These are phyloP conservation scores for Kurtzmaniella quercitrusa DNA, from an alignment of 1,139 yeast species.

Conservation along the genomic window DNA sequence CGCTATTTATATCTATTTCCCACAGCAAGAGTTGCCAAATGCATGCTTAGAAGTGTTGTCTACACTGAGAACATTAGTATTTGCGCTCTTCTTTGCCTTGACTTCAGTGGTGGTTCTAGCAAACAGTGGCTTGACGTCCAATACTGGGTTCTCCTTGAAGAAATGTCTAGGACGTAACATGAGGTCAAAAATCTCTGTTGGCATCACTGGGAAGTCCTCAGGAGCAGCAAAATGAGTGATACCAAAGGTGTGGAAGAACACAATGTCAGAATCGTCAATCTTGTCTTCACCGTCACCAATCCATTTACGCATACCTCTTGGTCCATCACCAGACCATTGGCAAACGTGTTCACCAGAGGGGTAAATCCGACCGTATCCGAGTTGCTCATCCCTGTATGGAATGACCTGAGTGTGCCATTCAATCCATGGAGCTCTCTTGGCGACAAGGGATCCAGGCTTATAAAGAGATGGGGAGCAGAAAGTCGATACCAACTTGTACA, in stretches of 20 bases:
- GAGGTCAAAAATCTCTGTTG: conserved; percentile 73
- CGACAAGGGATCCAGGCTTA: conserved; percentile 67
- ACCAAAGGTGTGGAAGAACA: conserved; percentile 78
- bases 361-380: conserved; percentile 54
- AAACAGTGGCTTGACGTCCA: conserved; percentile 69
- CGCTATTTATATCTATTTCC: neutral
- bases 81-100: conserved; percentile 28
- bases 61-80: conserved; percentile 32
- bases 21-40: conserved; percentile 18
- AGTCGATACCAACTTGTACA: conserved; percentile 72
- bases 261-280: conserved; percentile 65
- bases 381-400: conserved; percentile 55
- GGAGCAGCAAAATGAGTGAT: conserved; percentile 85
- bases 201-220: conserved; percentile 88
- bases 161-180: conserved; percentile 76
- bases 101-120: conserved; percentile 62
- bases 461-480: conserved; percentile 73
- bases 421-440: conserved; percentile 83
- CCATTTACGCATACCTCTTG: conserved; percentile 70
- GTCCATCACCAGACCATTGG: conserved; percentile 75
- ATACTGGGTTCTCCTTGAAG: conserved; percentile 70
- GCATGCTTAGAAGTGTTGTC: conserved; percentile 43
- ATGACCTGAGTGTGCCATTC: conserved; percentile 61
- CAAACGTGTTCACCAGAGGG: conserved; percentile 82
- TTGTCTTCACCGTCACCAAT: conserved; percentile 60